Conservation (phyloP, 371 early-diverging fungal genomes). For the Lichtheimia ornata region DNA sequence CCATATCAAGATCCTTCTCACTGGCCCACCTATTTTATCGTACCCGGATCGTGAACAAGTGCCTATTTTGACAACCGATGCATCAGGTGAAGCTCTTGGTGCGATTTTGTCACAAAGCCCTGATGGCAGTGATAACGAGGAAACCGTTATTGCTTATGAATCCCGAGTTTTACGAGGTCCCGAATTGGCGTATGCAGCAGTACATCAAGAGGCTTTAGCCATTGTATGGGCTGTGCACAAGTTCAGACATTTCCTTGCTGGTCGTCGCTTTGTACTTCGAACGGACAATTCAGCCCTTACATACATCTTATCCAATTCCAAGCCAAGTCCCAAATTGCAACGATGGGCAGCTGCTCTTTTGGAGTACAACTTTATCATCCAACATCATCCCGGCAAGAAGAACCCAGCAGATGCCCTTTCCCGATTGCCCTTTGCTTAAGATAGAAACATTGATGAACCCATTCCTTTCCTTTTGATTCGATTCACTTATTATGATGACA, state of each 20-base stretch:
- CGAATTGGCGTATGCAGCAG: constrained; percentile 13
- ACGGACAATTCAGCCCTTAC: constrained; percentile 13
- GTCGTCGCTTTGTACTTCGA: constrained; percentile 14
- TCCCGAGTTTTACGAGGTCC: constrained; percentile 9
- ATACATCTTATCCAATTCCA: constrained; percentile 5
- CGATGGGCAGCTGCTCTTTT: constrained; percentile 15
- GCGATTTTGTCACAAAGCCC: constrained; percentile 30
- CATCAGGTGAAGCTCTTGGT: constrained; percentile 24
- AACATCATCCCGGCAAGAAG: constrained; percentile 6
- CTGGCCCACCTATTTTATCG: constrained; percentile 7
- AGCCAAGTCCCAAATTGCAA: constrained; percentile 8
- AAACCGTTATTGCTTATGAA: constrained; percentile 11
- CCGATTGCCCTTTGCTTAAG: not conserved
- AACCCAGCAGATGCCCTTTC: constrained; percentile 19
- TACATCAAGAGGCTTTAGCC: constrained; percentile 36
- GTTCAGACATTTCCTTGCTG: constrained; percentile 32
- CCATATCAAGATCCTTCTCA: constrained; percentile 3
- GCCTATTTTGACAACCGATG: constrained; percentile 22
- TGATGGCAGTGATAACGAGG: constrained; percentile 16
- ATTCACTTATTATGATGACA: not conserved
- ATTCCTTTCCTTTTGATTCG: not conserved
- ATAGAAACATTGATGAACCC: not conserved
- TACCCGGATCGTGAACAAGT: constrained; percentile 12
- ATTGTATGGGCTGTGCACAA: constrained; percentile 31
- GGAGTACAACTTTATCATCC: constrained; percentile 13